These are phyloP conservation scores for Rosa multiflora DNA, from an alignment of 306 rosid species.

Conservation along the genomic window DNA sequence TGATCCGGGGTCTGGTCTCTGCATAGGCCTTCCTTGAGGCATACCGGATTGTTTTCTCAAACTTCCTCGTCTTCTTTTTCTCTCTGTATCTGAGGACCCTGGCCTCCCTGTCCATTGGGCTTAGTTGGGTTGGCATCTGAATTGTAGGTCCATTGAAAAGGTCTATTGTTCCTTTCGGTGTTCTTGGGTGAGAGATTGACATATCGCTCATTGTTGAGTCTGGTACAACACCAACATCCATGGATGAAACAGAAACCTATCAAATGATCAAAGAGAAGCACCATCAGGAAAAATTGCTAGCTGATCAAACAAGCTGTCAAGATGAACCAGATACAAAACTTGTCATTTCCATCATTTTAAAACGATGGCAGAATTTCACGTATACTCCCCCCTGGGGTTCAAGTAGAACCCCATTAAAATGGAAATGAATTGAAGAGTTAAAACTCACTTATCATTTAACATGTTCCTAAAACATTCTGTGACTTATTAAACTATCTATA, in stretches of 20 bases:
- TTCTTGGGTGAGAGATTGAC: constrained; percentile 57
- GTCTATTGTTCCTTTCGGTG: constrained; percentile 81
- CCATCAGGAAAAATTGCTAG: constrained; percentile 6
- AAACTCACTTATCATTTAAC: not conserved
- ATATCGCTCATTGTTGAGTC: constrained; percentile 64
- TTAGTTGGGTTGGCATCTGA: constrained; percentile 61
- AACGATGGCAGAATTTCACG: not conserved
- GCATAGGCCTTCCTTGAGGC: constrained; percentile 98
- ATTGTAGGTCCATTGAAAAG: constrained; percentile 61
- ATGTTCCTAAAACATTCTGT: not conserved
- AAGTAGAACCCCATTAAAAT: not conserved
- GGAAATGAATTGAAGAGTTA: not conserved
- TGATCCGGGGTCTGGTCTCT: constrained; percentile 88
- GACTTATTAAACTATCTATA: not conserved
- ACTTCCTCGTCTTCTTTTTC: constrained; percentile 87
- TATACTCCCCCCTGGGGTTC: not conserved
- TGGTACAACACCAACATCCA: constrained; percentile 88
- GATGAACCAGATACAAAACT: not conserved
- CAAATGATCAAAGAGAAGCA: constrained; percentile 9
- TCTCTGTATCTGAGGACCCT: constrained; percentile 87
- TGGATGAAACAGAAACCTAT: constrained; percentile 78
- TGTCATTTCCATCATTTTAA: not conserved
- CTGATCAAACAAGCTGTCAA: not conserved
- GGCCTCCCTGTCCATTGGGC: constrained; percentile 86
- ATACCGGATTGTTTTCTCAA: constrained; percentile 90